Base-by-base conservation (phyloP, 2,329 filamentous ascomycete genomes). In the Penicillium sp. region DNA sequence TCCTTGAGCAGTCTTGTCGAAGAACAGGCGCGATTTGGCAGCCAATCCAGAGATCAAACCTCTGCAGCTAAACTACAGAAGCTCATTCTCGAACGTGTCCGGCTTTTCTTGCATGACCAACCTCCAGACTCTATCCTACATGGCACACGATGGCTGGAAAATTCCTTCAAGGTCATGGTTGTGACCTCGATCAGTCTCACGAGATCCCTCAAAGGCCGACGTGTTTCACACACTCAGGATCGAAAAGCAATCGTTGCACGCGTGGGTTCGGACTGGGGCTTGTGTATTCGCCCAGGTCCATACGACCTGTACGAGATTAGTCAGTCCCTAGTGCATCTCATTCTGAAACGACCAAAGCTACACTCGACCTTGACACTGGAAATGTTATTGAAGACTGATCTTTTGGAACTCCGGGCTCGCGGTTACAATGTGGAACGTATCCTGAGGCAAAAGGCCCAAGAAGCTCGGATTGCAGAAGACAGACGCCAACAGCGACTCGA, bases 401-500 rank as follows among this genome's bases (percentile, higher is more conserved):
- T 99, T 19, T 80, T 87, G 39, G 85, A 91, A 43, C 74, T 99
- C 34, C 85, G 89, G 61, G 83, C 84, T 52, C 89, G 93, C 56
- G 93, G 93, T 1, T 97, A 96, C 76, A 97, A 99, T 59, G 93
- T 99, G 33, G 89, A 96, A 64, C 86, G 93, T 41, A 97, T 99
- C 54, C 77, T 99, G 18, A 83, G 89, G 31, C 86, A 86, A 46
- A 95, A 95, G 72, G 89, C 87, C 16, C 88, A 88, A 2, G 90
- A 97, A 68, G 88, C 89, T 5, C 82, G 88, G 44, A 84, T 97
- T 56, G 90, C 89, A 0, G 91, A 96, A 64, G 87, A 88, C 61
- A 84, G 89, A 66, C 81, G 88, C 41, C 84, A 86, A 62, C 85
- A 85, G 62, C 64, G 87, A 30, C 69, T 90, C 5, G 86, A 88